phyloP scores from a whole-genome alignment of 2,329 filamentous ascomycete species.

The Colletotrichum sp. region DNA sequence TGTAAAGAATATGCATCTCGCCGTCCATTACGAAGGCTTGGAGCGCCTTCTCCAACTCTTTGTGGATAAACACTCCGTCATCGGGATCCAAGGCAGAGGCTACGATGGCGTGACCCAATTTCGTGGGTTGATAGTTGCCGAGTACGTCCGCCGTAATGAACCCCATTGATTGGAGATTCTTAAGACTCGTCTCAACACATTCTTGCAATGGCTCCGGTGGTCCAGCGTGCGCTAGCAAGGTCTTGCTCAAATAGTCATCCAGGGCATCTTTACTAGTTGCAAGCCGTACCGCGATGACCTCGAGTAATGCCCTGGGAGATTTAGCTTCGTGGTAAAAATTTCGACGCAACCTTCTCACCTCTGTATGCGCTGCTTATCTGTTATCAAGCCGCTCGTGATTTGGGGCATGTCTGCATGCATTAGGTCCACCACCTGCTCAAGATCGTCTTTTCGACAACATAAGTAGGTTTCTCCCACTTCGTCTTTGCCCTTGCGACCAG shows the following conservation, averaged over 20 bases:
- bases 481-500: constrained; percentile 79
- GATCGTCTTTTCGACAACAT: constrained; percentile 71
- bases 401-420: constrained; percentile 75
- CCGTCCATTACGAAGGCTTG: constrained; percentile 80
- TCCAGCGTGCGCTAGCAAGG: constrained; percentile 66
- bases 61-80: constrained; percentile 75
- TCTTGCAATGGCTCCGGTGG: constrained; percentile 52
- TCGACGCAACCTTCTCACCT: constrained; percentile 44
- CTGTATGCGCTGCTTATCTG: constrained; percentile 71
- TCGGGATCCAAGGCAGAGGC: constrained; percentile 75
- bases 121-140: constrained; percentile 64
- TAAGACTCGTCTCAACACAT: constrained; percentile 63
- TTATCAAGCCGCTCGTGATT: constrained; percentile 71
- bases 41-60: constrained; percentile 70
- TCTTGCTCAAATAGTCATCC: constrained; percentile 71
- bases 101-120: constrained; percentile 73
- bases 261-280: constrained; percentile 70
- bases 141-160: constrained; percentile 58
- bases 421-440: constrained; percentile 72
- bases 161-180: constrained; percentile 58
- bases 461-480: constrained; percentile 79
- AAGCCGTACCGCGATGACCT: constrained; percentile 71
- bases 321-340: not conserved
- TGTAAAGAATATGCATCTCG: constrained; percentile 81
- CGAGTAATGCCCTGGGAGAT: constrained; percentile 65